Evolutionary conservation across 305 asterid genomes (phyloP).

Genomic region (Fraxinus angustifolia): DNA sequence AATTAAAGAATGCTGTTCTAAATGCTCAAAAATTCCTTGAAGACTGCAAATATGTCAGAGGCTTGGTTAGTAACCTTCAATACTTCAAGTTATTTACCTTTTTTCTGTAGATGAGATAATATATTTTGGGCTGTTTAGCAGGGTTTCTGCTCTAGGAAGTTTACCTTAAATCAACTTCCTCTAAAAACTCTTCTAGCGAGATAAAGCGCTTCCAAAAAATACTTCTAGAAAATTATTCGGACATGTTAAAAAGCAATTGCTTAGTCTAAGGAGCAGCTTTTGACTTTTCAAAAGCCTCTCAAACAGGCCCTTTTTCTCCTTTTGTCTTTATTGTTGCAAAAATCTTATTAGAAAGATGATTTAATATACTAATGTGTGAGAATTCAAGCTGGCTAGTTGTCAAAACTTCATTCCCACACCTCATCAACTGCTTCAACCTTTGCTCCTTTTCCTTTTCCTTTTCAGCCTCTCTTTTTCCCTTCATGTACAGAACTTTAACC

Average conservation of each 20-base stretch:
- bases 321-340: background rate
- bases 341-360: background rate
- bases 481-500: background rate
- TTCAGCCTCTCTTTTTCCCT: background rate
- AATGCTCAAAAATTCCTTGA: constrained; percentile 83
- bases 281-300: background rate
- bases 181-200: background rate
- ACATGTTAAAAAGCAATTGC: no score
- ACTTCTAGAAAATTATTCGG: no score
- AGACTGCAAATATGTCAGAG: constrained; percentile 86
- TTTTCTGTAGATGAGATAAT: background rate
- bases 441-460: background rate
- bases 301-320: background rate
- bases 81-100: background rate
- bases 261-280: no score
- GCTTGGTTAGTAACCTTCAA: constrained; percentile 65
- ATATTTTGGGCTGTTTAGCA: background rate
- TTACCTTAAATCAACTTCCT: background rate
- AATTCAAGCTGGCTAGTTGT: background rate
- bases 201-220: no score
- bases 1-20: constrained; percentile 59
- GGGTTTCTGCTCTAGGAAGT: background rate
- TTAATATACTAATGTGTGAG: background rate
- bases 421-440: background rate
- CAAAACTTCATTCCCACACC: background rate